Evolutionary conservation across 2,329 filamentous ascomycete genomes (phyloP), one percentile per base, ranked within the genome.

Genomic region (Aureobasidium vineae): DNA sequence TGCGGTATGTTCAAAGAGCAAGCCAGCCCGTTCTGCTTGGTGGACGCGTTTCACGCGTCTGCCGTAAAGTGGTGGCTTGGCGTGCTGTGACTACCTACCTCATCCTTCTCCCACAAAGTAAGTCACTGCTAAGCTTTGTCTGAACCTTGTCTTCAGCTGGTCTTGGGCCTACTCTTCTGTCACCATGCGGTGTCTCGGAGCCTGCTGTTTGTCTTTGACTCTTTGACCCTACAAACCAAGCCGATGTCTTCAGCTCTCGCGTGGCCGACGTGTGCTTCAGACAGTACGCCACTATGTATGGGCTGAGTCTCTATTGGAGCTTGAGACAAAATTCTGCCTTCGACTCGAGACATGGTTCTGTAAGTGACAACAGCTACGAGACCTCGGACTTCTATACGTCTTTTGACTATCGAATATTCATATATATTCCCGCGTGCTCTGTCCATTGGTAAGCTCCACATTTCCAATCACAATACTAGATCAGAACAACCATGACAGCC

Each of bases 21-120:
- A 41, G 31, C 31, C 23, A 19, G 10, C 16, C 21, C 31, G 0
- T 19, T 5, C 11, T 23, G 11, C 6, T 23, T 21, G 53, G 53
- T 40, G 1, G 53, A 56, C 53, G 53, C 53, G 53, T 54, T 40
- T 26, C n/a, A 40, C 52, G 52, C 52, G 52, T 40, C 31, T 3
- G 47, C 33, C 19, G n/a, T 56, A 56, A 56, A 56, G 33, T 36
- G 33, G 36, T 56, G 53, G 53, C 53, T 56, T 56, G 53, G 53
- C 53, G 33, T 36, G 33, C 33, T 31, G 28, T 31, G 28, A 21
- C 5, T 52, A 1, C 11, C 8, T 11, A 26, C 16, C 3, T n/a
- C 11, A 10, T 26, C n/a, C 23, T 19, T 53, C 10, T 41, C 38
- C 16, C 38, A 36, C 5, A 19, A n/a, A 3, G 19, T 3, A 43